Conservation (phyloP, 2,329 filamentous ascomycete genomes). For the Nothophoma quercina region DNA sequence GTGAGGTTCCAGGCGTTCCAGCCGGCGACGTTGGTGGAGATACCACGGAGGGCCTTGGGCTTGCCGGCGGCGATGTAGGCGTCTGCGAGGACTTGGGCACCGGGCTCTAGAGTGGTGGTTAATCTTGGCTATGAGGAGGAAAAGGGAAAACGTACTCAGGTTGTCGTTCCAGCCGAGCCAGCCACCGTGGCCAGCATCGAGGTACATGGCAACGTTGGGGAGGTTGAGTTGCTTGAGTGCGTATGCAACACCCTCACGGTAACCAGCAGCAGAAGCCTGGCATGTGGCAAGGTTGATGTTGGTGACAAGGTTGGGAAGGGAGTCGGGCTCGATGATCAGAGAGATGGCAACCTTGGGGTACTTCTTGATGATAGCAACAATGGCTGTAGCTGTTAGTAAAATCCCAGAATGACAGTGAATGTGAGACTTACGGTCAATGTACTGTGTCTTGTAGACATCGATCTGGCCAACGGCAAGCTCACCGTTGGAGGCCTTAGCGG, state of each 20-base stretch:
- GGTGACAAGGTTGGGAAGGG: conserved; percentile 69
- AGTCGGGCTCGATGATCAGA: conserved; percentile 66
- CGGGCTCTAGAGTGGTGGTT: conserved; percentile 48
- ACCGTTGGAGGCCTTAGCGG: conserved; percentile 70
- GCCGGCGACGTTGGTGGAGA: conserved; percentile 66
- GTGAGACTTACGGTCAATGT: conserved; percentile 57
- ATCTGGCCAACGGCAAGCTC: conserved; percentile 65
- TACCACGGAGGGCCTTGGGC: conserved; percentile 60
- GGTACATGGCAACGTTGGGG: conserved; percentile 69
- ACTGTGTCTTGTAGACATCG: conserved; percentile 59
- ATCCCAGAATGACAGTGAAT: background rate
- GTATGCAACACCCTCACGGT: conserved; percentile 66
- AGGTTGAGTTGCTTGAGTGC: conserved; percentile 66
- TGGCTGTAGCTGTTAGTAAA: conserved; percentile 44
- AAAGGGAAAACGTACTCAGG: conserved; percentile 46
- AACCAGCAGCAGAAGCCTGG: conserved; percentile 63
- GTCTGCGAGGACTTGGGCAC: conserved; percentile 58
- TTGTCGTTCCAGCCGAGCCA: conserved; percentile 73
- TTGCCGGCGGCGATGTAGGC: conserved; percentile 59
- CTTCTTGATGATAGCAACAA: conserved; percentile 62
- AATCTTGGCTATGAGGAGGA: background rate
- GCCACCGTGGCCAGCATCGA: conserved; percentile 70
- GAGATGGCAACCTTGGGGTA: conserved; percentile 57
- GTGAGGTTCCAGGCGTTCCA: conserved; percentile 63
- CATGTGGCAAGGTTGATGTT: conserved; percentile 64